Conservation (phyloP, 2,329 filamentous ascomycete genomes). For the Aspergillus sp. region DNA sequence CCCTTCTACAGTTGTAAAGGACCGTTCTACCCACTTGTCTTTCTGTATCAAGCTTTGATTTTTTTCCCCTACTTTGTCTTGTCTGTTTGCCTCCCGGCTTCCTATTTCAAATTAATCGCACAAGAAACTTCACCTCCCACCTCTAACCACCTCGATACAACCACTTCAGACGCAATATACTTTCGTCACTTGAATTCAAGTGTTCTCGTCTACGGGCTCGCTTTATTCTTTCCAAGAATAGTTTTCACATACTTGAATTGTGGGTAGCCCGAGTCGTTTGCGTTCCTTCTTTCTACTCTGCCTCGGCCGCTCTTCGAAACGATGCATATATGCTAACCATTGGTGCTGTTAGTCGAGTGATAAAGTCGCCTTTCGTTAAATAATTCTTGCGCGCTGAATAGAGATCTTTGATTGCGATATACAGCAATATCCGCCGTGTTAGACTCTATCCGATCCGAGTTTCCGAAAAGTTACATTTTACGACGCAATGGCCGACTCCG, state of each 20-base stretch:
- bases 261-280: constrained; percentile 10
- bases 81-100: constrained; percentile 20
- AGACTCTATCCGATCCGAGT: constrained; percentile 16
- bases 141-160: constrained; percentile 13
- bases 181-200: constrained; percentile 24
- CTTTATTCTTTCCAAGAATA: constrained; percentile 12
- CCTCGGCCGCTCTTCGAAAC: constrained; percentile 6
- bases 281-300: constrained; percentile 1
- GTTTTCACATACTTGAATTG: constrained; percentile 16
- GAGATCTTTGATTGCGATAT: constrained; percentile 21
- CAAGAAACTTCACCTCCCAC: constrained; percentile 31
- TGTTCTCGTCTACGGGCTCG: not conserved
- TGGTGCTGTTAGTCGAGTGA: constrained; percentile 26
- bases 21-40: constrained; percentile 4
- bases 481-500: constrained; percentile 46
- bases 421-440: constrained; percentile 5
- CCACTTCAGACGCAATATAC: constrained; percentile 26
- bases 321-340: constrained; percentile 24
- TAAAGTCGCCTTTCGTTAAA: constrained; percentile 28
- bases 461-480: constrained; percentile 19
- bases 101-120: constrained; percentile 30
- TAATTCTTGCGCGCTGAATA: constrained; percentile 21
- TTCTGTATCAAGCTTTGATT: constrained; percentile 12
- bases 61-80: constrained; percentile 21
- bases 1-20: constrained; percentile 11